Evolutionary conservation across 352 stramenopile genomes (phyloP).

Genomic region (Aphanomyces euteiches): DNA sequence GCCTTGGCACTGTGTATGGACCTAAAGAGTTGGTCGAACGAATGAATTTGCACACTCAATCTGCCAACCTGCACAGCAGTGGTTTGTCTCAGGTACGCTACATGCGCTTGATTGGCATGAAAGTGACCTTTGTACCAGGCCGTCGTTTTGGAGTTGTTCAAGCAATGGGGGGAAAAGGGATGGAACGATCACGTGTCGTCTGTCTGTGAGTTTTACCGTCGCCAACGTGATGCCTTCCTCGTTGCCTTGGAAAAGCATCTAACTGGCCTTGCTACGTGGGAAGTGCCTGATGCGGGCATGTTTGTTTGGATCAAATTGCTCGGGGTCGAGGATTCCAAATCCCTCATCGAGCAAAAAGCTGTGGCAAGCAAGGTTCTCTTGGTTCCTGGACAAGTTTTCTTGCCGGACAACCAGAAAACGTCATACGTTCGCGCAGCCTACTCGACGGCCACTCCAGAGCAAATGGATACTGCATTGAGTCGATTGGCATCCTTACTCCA

Average conservation of each 20-base stretch:
- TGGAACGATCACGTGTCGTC: conserved; percentile 38
- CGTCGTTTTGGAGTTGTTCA: conserved; percentile 39
- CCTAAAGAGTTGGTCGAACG: conserved; percentile 42
- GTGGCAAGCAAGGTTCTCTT: conserved; percentile 44
- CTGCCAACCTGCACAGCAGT: conserved; percentile 43
- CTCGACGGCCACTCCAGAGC: conserved; percentile 40
- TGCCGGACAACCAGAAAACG: conserved; percentile 34
- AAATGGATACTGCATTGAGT: conserved; percentile 46
- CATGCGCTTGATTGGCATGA: not conserved
- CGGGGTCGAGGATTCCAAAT: conserved; percentile 37
- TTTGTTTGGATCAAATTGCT: conserved; percentile 49
- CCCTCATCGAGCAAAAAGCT: conserved; percentile 42
- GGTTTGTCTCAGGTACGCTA: conserved; percentile 41
- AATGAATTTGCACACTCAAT: conserved; percentile 46
- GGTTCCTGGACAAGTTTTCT: conserved; percentile 45
- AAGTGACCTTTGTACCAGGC: not conserved
- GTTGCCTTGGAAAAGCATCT: conserved; percentile 37
- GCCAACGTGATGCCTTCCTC: conserved; percentile 41
- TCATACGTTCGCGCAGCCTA: conserved; percentile 44
- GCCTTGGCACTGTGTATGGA: conserved; percentile 49
- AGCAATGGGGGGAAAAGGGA: conserved; percentile 39
- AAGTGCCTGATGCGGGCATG: conserved; percentile 43
- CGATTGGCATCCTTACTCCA: conserved; percentile 38
- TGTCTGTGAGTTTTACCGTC: conserved; percentile 43
- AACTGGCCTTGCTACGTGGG: conserved; percentile 37